Evolutionary conservation across 495 filamentous ascomycete genomes (phyloP).

Genomic region (Immersiella caudata): DNA sequence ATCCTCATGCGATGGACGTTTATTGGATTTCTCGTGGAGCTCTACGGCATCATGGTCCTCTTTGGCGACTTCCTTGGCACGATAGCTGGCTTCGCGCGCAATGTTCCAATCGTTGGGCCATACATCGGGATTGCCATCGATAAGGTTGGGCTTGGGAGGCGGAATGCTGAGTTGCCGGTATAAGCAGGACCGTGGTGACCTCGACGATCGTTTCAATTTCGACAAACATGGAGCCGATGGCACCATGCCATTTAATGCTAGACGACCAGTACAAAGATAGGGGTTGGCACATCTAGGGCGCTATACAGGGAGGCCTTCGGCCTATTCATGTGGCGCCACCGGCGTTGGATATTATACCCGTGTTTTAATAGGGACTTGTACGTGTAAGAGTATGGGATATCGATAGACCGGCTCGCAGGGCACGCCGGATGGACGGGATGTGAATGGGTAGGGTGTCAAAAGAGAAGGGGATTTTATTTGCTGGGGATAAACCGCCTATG

Average conservation of each 20-base stretch:
- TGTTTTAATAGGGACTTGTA: constrained; percentile 26
- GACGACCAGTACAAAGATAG: neutral
- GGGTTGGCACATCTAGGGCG: neutral
- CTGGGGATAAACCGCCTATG: constrained; percentile 30
- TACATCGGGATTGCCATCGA: constrained; percentile 74
- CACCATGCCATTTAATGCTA: constrained; percentile 1
- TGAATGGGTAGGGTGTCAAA: constrained; percentile 1
- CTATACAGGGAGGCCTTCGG: neutral
- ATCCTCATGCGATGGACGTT: constrained; percentile 89
- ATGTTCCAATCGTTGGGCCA: constrained; percentile 82
- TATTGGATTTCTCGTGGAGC: constrained; percentile 84
- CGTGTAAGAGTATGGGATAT: constrained; percentile 16
- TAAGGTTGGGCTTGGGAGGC: constrained; percentile 60
- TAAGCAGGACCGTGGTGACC: constrained; percentile 33
- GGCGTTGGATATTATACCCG: constrained; percentile 34
- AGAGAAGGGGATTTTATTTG: constrained; percentile 20
- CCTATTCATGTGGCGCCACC: constrained; percentile 5
- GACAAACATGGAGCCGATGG: neutral
- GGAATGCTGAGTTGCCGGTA: constrained; percentile 79
- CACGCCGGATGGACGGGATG: neutral
- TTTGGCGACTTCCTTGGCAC: constrained; percentile 98
- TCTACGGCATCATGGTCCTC: constrained; percentile 88
- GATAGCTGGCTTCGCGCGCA: constrained; percentile 81
- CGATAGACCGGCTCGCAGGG: constrained; percentile 10
- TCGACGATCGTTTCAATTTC: neutral